Evolutionary conservation across 2,329 filamentous ascomycete genomes (phyloP), one percentile per base, ranked within the genome.

Genomic region (Alternaria consortialis): DNA sequence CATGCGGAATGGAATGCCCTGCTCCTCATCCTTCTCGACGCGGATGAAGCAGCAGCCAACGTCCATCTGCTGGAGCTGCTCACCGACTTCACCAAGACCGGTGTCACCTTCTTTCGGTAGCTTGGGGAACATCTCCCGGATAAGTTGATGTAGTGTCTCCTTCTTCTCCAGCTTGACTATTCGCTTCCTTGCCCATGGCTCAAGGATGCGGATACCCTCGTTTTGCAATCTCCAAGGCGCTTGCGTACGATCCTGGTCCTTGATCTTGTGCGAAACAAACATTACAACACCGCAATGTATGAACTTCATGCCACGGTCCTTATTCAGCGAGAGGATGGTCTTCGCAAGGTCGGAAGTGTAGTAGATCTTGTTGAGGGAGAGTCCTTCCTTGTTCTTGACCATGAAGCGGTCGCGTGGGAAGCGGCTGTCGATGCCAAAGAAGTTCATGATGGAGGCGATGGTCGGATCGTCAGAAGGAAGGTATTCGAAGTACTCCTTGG

Each of bases 211-310:
- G 82, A 99, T 88, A 25, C 95, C 95, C 80, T 99, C 95, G 12
- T 90, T 91, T 83, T 99, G 95, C 71, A 99, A 95, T 47, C 95
- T 89, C 95, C 95, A 99, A 36, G 90, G 89, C 5, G 90, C 91
- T 61, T 97, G 94, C 0, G 92, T 91, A 74, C 97, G 93, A 78
- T 98, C 94, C 83, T 95, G 96, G 79, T 98, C 94, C 83, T 97
- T 97, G 84, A 98, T 95, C 59, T 74, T 74, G 63, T 78, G 75
- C 1, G 72, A 64, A 78, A 78, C 75, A 58, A 97, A 99, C 93
- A 98, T 98, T 82, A 97, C 97, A 34, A 99, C 94, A 66, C 95
- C 95, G 52, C 91, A 94, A 80, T 99, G 95, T 51, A 99, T 91
- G 76, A 99, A 97, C 78, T 95, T 97, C 80, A 98, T 90, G 46